Base-by-base conservation (phyloP, 371 early-diverging fungal genomes). In the Rozella allomycis region DNA sequence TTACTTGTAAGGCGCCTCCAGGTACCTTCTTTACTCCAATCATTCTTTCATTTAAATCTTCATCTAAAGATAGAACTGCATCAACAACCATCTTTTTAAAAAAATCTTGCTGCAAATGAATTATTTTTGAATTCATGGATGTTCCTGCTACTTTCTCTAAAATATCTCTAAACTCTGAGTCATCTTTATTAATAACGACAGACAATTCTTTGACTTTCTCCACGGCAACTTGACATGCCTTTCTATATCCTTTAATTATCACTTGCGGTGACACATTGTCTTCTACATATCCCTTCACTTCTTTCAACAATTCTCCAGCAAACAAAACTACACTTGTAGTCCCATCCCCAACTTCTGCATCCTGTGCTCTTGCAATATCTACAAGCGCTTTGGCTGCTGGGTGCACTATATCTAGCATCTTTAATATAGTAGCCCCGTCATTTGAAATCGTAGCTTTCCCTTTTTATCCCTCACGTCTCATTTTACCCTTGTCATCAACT, bases 401-500 rank as follows among this genome's bases (percentile, higher is more conserved):
- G 52, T 99, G 98, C 25, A 87, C 86, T 43, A 97, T 84, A 49
- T 97, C 93, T 40, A 98, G 67, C 30, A 90, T 65, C 54, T 84
- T 82, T 72, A 99, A 67, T 47, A 99, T 99, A 23, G 98, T 99
- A 13, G 99, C 99, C 39, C 99, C 99, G 58, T 99, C 99, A 60
- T 99, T 99, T 17, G 98, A 96, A 45, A 98, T 93, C 10, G 97
- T 84, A 20, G 90, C 86, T 33, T 78, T 62, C 28, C 78, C 75
- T 76, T 40, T 4, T 5, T 23, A 23, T 16, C n/a, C 19, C 37
- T 23, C 13, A 22, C 23, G 1, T 17, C 16, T 31, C 19, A 20
- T 35, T 36, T 35, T 60, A 72, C 83, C 83, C 50, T 78, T 72
- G 30, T 60, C 62, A 46, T 87, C 85, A 21, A 97, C 91, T 50